phyloP scores from a whole-genome alignment of 2,329 filamentous ascomycete species.

The Pezicula neosporulosa region DNA sequence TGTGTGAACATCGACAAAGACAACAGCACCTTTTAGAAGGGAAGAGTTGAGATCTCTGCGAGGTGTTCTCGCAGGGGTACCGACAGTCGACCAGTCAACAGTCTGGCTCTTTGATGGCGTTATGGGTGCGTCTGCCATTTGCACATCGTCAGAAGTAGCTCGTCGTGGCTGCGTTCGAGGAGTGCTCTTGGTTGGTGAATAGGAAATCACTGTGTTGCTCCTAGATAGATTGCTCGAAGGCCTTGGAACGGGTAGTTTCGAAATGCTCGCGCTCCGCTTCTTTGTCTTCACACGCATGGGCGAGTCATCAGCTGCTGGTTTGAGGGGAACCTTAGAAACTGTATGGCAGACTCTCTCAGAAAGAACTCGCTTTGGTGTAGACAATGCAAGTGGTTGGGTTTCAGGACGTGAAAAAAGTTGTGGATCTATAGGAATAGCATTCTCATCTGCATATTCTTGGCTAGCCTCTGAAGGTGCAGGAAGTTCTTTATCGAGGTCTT shows the following conservation, averaged over 20 bases:
- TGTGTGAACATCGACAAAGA: conserved; percentile 82
- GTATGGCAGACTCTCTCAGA: conserved; percentile 57
- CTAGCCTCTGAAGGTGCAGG: conserved; percentile 56
- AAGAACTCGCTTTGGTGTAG: conserved; percentile 23
- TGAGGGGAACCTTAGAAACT: conserved; percentile 73
- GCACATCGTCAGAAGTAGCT: conserved; percentile 5
- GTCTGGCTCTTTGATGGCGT: conserved; percentile 43
- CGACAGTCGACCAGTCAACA: conserved; percentile 49
- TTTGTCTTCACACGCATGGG: conserved; percentile 33
- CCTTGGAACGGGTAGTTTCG: conserved; percentile 36
- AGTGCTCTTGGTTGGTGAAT: conserved; percentile 44
- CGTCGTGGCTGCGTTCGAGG: conserved; percentile 1
- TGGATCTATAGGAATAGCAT: conserved; percentile 54
- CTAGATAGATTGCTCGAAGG: conserved; percentile 37
- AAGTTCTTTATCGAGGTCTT: conserved; percentile 25
- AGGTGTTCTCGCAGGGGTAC: conserved; percentile 54
- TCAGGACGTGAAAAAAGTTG: conserved; percentile 30
- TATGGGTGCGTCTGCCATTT: conserved; percentile 11
- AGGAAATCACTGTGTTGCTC: conserved; percentile 51
- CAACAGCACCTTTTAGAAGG: conserved; percentile 67
- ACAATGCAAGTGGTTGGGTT: conserved; percentile 7
- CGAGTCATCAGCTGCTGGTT: conserved; percentile 54
- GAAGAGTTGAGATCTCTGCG: conserved; percentile 48
- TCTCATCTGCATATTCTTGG: conserved; percentile 66
- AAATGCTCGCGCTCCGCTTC: conserved; percentile 40